These are phyloP conservation scores for Picea glauca DNA, from an alignment of 75 land plant genomes.

Conservation along the genomic window DNA sequence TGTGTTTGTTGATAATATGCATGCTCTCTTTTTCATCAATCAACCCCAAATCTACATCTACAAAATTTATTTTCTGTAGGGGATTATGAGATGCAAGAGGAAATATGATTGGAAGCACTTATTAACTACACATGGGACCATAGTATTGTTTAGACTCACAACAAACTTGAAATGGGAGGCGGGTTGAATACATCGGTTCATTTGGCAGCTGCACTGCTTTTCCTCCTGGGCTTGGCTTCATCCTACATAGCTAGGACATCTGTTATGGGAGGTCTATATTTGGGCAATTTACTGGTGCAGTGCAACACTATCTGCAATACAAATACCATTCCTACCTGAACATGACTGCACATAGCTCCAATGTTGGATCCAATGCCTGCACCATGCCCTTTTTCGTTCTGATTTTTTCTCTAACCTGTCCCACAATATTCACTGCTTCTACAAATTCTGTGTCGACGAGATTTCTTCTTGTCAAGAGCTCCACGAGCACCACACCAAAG, in stretches of 20 bases:
- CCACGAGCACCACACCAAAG: constrained; percentile 75
- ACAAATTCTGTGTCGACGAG: constrained; percentile 66
- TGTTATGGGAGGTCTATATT: constrained; percentile 89
- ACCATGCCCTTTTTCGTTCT: constrained; percentile 29
- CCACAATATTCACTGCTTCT: constrained; percentile 56
- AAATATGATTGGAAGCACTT: no score
- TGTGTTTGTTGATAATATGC: no score
- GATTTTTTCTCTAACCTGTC: constrained; percentile 45
- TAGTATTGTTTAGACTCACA: constrained; percentile 11
- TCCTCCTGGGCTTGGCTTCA: constrained; percentile 70
- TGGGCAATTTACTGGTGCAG: constrained; percentile 80
- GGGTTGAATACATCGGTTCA: constrained; percentile 23
- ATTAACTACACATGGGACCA: not conserved
- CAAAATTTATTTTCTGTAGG: no score
- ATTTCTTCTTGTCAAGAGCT: constrained; percentile 54
- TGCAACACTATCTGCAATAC: constrained; percentile 77
- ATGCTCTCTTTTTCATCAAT: no score
- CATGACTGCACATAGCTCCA: constrained; percentile 48
- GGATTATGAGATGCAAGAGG: no score
- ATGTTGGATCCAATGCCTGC: constrained; percentile 45
- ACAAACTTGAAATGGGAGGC: constrained; percentile 37
- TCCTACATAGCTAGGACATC: constrained; percentile 71
- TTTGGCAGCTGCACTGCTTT: constrained; percentile 28
- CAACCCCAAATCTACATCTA: no score
- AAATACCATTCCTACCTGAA: constrained; percentile 75